These are phyloP conservation scores for Endoconidiophora polonica DNA, from an alignment of 2,329 filamentous ascomycete species.

Conservation along the genomic window DNA sequence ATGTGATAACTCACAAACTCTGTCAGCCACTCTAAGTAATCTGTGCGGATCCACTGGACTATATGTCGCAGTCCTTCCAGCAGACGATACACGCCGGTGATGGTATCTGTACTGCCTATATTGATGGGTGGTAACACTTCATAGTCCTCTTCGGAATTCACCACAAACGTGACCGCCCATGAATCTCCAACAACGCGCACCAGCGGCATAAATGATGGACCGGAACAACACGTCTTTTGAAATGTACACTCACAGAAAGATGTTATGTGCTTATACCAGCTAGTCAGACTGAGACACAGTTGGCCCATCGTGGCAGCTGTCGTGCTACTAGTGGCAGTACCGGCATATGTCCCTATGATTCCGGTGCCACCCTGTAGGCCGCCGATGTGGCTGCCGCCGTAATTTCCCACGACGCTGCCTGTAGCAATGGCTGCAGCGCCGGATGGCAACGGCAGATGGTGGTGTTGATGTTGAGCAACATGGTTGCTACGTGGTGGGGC, in stretches of 20 bases:
- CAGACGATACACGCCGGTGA: slow-evolving; percentile 10
- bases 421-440: neutral
- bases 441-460: neutral
- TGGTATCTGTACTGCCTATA: slow-evolving; percentile 10
- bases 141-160: slow-evolving; percentile 8
- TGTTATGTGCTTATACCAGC: slow-evolving; percentile 7
- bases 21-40: slow-evolving; percentile 10
- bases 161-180: slow-evolving; percentile 10
- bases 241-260: slow-evolving; percentile 9
- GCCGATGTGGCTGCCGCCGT: neutral
- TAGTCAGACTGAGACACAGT: slow-evolving; percentile 2
- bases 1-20: slow-evolving; percentile 10
- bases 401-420: too few relatives aligned
- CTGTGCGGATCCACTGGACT: slow-evolving; percentile 6
- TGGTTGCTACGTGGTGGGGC: neutral
- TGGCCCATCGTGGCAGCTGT: slow-evolving; percentile 4
- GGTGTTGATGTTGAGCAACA: too few relatives aligned
- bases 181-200: slow-evolving; percentile 7
- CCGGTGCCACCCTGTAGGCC: neutral
- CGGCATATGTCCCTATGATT: neutral
- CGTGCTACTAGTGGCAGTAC: neutral
- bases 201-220: slow-evolving; percentile 10
- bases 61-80: slow-evolving; percentile 6
- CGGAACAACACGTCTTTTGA: slow-evolving; percentile 4
- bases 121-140: slow-evolving; percentile 10